phyloP scores from a whole-genome alignment of 208 protist species.

The Trypanosoma congolense region DNA sequence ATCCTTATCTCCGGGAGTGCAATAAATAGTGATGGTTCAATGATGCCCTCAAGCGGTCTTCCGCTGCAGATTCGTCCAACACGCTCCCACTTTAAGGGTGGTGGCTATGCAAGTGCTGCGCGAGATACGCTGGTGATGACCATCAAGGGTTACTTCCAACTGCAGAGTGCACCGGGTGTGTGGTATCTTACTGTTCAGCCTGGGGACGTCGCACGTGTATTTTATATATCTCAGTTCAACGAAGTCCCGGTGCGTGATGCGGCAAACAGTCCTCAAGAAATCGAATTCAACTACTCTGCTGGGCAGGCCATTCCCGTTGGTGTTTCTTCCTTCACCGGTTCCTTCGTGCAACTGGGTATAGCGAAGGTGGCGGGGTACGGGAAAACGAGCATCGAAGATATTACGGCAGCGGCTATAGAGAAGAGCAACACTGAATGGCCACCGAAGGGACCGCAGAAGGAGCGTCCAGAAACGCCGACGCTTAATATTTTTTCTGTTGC shows the following conservation, averaged over 20 bases:
- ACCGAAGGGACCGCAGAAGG: conserved; percentile 11
- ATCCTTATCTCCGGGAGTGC: conserved; percentile 86
- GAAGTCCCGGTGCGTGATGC: conserved; percentile 6
- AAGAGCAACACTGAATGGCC: conserved; percentile 29
- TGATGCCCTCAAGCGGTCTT: conserved; percentile 50
- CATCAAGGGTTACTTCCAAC: conserved; percentile 97
- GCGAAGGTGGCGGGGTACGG: conserved; percentile 12
- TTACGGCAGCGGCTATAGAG: conserved; percentile 7
- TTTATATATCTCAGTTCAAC: conserved; percentile 49
- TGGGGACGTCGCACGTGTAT: conserved; percentile 44
- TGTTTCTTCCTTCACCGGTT: conserved; percentile 52
- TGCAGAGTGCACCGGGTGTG: conserved; percentile 88
- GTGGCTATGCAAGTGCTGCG: conserved; percentile 4
- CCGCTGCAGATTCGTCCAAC: conserved; percentile 67
- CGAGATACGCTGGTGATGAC: conserved; percentile 96
- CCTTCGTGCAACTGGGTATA: conserved; percentile 29
- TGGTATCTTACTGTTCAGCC: conserved; percentile 76
- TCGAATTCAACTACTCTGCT: conserved; percentile 12
- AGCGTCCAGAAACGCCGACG: conserved; percentile 59
- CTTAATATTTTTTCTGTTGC: conserved; percentile 98
- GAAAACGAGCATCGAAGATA: conserved; percentile 5
- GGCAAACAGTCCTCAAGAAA: background rate
- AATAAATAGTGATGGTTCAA: conserved; percentile 12
- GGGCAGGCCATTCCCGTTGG: conserved; percentile 41
- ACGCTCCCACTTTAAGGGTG: background rate